A percentile compares a stretch with the other conserved stretches of the same genome.
phyloP scores from a whole-genome alignment of 345 rosid genomes.

The Mangifera indica region DNA sequence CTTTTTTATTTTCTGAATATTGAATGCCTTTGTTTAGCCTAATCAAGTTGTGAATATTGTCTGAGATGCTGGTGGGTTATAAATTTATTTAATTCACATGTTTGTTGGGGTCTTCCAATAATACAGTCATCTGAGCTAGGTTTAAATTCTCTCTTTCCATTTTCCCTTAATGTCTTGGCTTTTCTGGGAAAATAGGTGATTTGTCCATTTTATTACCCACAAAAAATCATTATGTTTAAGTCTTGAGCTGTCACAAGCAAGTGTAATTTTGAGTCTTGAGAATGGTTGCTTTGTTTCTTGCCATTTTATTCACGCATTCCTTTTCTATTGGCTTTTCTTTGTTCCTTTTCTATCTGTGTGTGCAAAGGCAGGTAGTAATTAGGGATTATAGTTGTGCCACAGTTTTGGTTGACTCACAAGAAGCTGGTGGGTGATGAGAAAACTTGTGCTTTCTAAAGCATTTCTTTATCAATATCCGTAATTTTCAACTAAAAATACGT shows the following conservation, averaged over 20 bases:
- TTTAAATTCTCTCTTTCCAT: not conserved
- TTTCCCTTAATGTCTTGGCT: not conserved
- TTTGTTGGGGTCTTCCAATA: not conserved
- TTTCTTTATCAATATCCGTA: not conserved
- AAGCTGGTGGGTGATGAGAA: not conserved
- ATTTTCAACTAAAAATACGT: not conserved
- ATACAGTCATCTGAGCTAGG: not conserved
- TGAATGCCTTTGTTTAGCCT: not conserved
- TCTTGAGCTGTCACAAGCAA: not conserved
- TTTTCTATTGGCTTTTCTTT: not conserved
- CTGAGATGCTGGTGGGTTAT: not conserved
- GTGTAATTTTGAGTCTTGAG: not conserved
- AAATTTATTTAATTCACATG: not conserved
- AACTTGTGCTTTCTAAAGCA: not conserved
- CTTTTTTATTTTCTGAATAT: not conserved
- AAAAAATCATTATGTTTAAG: not conserved
- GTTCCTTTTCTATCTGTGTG: not conserved
- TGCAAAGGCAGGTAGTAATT: not conserved
- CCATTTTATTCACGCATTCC: not conserved
- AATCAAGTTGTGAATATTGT: not conserved
- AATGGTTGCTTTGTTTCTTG: not conserved
- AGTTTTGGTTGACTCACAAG: not conserved
- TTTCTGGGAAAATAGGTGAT: not conserved
- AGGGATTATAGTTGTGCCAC: not conserved
- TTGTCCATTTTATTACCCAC: not conserved